These are phyloP conservation scores for Cryptosporidium xiaoi DNA, from an alignment of 169 alveolate species.

Conservation along the genomic window DNA sequence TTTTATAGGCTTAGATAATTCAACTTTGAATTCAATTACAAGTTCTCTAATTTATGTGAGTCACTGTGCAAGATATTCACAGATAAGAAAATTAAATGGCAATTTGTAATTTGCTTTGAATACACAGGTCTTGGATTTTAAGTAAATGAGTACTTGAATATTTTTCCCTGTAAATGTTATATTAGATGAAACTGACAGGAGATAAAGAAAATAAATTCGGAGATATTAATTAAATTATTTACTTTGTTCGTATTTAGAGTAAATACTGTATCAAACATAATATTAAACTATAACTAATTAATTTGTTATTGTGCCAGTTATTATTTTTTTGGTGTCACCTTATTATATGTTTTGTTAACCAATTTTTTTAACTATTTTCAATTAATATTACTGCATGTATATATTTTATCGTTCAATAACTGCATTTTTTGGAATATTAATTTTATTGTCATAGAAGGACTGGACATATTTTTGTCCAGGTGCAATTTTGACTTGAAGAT, in stretches of 20 bases:
- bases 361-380: no score
- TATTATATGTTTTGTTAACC: no score
- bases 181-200: background rate
- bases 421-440: constrained; percentile 28
- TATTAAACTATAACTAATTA: no score
- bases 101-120: background rate
- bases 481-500: background rate
- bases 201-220: background rate
- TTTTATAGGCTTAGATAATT: constrained; percentile 30
- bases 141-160: background rate
- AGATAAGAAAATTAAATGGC: constrained; percentile 31
- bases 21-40: constrained; percentile 36
- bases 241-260: no score
- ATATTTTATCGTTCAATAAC: background rate
- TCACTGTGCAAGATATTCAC: constrained; percentile 69
- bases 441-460: constrained; percentile 29
- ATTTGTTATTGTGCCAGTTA: no score
- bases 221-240: no score
- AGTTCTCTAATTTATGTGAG: constrained; percentile 55
- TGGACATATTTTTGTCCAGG: constrained; percentile 74
- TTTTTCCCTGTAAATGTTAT: background rate
- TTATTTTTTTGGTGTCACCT: no score
- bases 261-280: no score
- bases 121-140: no score
- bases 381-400: no score